These are phyloP conservation scores for Termitomyces sp. DNA, from an alignment of 1,284 basidiomycete species.

Conservation along the genomic window DNA sequence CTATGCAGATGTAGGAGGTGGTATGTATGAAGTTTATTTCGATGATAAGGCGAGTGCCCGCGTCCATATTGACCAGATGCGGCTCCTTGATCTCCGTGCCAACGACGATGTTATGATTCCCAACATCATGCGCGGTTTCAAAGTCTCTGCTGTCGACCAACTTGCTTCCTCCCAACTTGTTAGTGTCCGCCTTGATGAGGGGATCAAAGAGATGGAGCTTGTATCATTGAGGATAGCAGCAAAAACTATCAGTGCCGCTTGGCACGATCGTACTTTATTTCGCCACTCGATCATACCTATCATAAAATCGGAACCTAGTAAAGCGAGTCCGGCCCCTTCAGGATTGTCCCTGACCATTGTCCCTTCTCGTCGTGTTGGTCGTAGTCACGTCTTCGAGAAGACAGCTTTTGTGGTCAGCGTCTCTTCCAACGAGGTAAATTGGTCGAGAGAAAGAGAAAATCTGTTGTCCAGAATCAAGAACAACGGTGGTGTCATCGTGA, in stretches of 20 bases:
- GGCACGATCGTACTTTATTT: conserved; percentile 46
- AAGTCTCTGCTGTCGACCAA: conserved; percentile 30
- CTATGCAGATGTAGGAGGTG: conserved; percentile 26
- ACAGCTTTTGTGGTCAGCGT: conserved; percentile 48
- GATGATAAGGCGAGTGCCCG: conserved; percentile 48
- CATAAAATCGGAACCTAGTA: conserved; percentile 22
- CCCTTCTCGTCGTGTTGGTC: conserved; percentile 25
- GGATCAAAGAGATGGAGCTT: conserved; percentile 27
- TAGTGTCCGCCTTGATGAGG: conserved; percentile 35
- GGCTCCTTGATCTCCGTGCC: conserved; percentile 40
- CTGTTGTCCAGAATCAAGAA: conserved; percentile 42
- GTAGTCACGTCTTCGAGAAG: conserved; percentile 36
- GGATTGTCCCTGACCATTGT: conserved; percentile 26
- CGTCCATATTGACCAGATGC: conserved; percentile 50
- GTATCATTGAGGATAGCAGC: conserved; percentile 41
- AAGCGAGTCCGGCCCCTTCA: conserved; percentile 41
- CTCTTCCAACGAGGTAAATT: conserved; percentile 28
- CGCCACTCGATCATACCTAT: conserved; percentile 36
- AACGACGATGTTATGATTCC: conserved; percentile 52
- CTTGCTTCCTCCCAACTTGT: conserved; percentile 31
- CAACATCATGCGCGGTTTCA: conserved; percentile 22
- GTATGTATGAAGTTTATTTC: conserved; percentile 47
- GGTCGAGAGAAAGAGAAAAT: conserved; percentile 33
- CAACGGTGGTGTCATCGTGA: conserved; percentile 56
- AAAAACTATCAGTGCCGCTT: conserved; percentile 42